phyloP scores from a whole-genome alignment of 1,139 yeast genomes.

The Pichia sp. region DNA sequence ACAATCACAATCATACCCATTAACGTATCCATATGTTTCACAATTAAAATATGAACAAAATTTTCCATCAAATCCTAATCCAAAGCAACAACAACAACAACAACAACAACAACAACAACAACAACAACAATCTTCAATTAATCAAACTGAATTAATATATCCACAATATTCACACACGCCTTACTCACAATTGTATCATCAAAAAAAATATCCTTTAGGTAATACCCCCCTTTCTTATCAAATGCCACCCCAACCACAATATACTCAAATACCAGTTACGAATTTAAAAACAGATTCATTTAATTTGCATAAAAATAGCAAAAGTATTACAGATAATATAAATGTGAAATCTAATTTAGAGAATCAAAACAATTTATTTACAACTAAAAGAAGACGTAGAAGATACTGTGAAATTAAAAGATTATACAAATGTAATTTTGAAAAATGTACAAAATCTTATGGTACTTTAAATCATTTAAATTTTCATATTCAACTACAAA shows the following conservation, averaged over 20 bases:
- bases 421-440: slow-evolving; percentile 53
- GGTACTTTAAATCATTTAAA: slow-evolving; percentile 74
- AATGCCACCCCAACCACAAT: no score
- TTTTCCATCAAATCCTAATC: no score
- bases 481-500: slow-evolving; percentile 68
- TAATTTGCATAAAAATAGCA: no score
- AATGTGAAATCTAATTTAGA: background rate
- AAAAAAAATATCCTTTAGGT: no score
- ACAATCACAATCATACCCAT: no score
- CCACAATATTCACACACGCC: background rate
- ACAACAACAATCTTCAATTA: background rate
- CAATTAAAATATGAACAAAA: no score
- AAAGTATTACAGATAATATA: no score
- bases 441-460: slow-evolving; percentile 63
- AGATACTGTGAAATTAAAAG: slow-evolving; percentile 68
- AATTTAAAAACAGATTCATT: no score
- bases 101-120: background rate
- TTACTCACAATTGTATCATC: no score
- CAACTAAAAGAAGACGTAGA: slow-evolving; percentile 50
- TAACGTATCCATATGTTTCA: no score
- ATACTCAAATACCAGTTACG: no score
- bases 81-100: background rate
- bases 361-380: background rate
- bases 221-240: no score
- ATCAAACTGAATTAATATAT: background rate